These are phyloP conservation scores for Sporothrix globosa DNA, from an alignment of 2,329 filamentous ascomycete species.

Conservation along the genomic window DNA sequence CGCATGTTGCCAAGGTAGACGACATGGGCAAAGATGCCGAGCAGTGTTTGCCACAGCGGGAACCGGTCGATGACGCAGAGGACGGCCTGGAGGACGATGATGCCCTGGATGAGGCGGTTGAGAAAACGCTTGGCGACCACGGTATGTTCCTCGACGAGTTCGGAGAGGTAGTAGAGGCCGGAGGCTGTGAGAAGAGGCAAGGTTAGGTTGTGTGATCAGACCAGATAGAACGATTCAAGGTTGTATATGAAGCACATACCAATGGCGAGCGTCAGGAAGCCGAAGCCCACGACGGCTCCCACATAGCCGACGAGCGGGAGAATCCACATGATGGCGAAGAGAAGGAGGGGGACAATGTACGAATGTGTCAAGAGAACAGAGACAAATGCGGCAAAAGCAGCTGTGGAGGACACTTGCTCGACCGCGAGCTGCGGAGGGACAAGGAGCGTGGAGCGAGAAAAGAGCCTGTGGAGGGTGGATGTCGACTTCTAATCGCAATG, in stretches of 20 bases:
- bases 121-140: constrained; percentile 89
- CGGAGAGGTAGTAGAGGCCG: constrained; percentile 97
- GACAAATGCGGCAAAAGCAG: background rate
- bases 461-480: constrained; percentile 17
- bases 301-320: constrained; percentile 88
- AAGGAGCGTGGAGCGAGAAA: background rate
- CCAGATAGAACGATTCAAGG: background rate
- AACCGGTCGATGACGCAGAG: constrained; percentile 85
- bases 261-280: constrained; percentile 92
- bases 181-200: constrained; percentile 62
- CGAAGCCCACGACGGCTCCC: constrained; percentile 85
- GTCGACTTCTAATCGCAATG: background rate
- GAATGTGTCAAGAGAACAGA: background rate
- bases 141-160: constrained; percentile 97
- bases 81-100: constrained; percentile 73
- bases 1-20: constrained; percentile 88
- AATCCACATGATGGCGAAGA: constrained; percentile 77
- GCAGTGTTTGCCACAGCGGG: constrained; percentile 70
- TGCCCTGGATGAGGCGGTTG: constrained; percentile 78
- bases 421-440: constrained; percentile 9
- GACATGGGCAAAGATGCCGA: constrained; percentile 79
- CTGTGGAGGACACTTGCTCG: constrained; percentile 22
- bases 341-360: background rate
- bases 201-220: constrained; percentile 29
- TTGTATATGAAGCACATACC: constrained; percentile 54